phyloP scores from a whole-genome alignment of 768 basidiomycete species.

The Tylopilus felleus region DNA sequence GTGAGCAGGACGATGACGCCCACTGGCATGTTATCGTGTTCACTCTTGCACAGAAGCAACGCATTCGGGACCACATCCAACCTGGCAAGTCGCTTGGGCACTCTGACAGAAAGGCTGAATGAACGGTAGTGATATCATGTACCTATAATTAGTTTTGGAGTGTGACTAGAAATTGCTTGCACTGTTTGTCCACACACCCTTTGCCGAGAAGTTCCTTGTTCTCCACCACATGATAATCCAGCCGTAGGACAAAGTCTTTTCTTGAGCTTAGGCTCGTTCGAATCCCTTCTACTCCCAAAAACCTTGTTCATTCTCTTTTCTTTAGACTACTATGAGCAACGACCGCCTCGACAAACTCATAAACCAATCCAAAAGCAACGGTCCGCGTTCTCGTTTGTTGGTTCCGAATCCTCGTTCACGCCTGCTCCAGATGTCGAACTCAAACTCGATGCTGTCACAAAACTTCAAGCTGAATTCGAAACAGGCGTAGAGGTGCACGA shows the following conservation, averaged over 20 bases:
- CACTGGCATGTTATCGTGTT: constrained; percentile 7
- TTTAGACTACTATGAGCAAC: constrained; percentile 47
- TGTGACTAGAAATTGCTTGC: constrained; percentile 10
- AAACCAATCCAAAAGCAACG: constrained; percentile 62
- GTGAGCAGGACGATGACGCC: constrained; percentile 41
- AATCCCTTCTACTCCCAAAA: constrained; percentile 7
- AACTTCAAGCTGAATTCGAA: constrained; percentile 75
- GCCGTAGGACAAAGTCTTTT: constrained; percentile 11
- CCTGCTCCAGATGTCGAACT: constrained; percentile 63
- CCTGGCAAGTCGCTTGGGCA: constrained; percentile 84
- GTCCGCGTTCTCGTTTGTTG: constrained; percentile 34
- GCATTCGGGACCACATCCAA: constrained; percentile 77
- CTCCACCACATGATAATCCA: constrained; percentile 20
- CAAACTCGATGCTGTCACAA: constrained; percentile 76
- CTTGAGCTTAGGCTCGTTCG: constrained; percentile 23
- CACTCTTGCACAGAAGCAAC: constrained; percentile 65
- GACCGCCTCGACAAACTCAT: constrained; percentile 58
- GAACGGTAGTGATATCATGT: neutral
- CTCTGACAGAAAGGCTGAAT: constrained; percentile 60
- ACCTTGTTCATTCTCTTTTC: constrained; percentile 12
- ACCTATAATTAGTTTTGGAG: constrained; percentile 1
- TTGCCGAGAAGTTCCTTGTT: constrained; percentile 11
- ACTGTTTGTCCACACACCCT: neutral
- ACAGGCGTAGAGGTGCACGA: constrained; percentile 59
- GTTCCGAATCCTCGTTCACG: constrained; percentile 6